phyloP scores from a whole-genome alignment of 2,329 filamentous ascomycete genomes.

The Alternaria hordeiaustralica region DNA sequence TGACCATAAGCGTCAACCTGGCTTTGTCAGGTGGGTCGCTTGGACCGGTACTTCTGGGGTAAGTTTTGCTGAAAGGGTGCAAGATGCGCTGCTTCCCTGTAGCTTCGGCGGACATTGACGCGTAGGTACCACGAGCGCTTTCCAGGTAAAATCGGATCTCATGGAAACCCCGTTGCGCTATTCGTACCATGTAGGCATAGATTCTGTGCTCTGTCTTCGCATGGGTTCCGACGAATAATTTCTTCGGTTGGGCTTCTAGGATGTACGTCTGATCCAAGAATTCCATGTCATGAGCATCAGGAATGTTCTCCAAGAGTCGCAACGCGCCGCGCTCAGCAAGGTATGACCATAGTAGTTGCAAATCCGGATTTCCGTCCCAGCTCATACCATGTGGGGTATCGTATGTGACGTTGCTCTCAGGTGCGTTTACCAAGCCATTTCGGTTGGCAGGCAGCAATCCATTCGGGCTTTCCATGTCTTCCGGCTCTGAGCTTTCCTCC shows the following conservation, averaged over 20 bases:
- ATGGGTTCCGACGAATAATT: slow-evolving; percentile 14
- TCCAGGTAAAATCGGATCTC: slow-evolving; percentile 13
- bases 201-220: slow-evolving; percentile 9
- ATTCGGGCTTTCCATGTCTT: slow-evolving; percentile 4
- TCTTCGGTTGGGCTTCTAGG: slow-evolving; percentile 11
- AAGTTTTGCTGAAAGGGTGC: slow-evolving; percentile 22
- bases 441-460: slow-evolving; percentile 2
- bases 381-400: neutral
- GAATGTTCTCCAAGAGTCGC: slow-evolving; percentile 17
- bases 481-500: slow-evolving; percentile 16
- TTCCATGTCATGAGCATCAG: slow-evolving; percentile 6
- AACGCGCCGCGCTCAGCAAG: slow-evolving; percentile 5
- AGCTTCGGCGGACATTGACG: neutral
- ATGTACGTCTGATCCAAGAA: slow-evolving; percentile 13
- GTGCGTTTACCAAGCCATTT: neutral
- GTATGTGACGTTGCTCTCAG: neutral
- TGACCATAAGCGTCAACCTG: slow-evolving; percentile 8
- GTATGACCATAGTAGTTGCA: slow-evolving; percentile 2
- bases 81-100: slow-evolving; percentile 10
- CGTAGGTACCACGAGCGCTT: neutral
- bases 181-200: slow-evolving; percentile 13
- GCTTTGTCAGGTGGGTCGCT: slow-evolving; percentile 5
- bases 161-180: slow-evolving; percentile 1
- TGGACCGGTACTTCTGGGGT: neutral
- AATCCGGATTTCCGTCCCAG: slow-evolving; percentile 4